phyloP scores from a whole-genome alignment of 805 yeast species.

The Cyberlindnera euphorbiiphila region DNA sequence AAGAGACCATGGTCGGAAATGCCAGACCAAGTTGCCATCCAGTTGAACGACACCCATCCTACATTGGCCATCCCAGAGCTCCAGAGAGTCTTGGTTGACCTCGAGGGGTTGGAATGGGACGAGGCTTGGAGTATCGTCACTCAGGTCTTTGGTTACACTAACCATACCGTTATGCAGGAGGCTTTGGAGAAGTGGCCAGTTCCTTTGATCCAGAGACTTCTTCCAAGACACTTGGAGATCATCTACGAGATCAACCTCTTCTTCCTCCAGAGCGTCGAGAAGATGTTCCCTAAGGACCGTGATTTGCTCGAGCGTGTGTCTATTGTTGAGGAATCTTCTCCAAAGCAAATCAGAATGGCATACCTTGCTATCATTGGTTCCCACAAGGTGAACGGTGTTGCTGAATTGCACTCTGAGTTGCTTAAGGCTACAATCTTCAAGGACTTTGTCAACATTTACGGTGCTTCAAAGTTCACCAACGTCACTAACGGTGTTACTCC shows the following conservation, averaged over 20 bases:
- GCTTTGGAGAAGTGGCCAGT: conserved; percentile 97
- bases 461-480: conserved; percentile 78
- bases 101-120: conserved; percentile 78
- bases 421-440: conserved; percentile 85
- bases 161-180: conserved; percentile 93
- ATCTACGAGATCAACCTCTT: conserved; percentile 78
- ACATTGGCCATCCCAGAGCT: conserved; percentile 87
- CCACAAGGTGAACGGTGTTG: conserved; percentile 93
- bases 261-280: conserved; percentile 74
- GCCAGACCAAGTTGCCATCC: conserved; percentile 85
- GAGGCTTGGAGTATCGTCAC: conserved; percentile 84
- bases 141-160: conserved; percentile 82
- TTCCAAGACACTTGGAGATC: conserved; percentile 90
- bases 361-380: conserved; percentile 87
- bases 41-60: conserved; percentile 93
- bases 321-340: conserved; percentile 74
- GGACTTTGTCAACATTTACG: conserved; percentile 83
- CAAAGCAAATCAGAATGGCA: conserved; percentile 91
- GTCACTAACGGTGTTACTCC: conserved; percentile 96
- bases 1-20: conserved; percentile 76
- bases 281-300: conserved; percentile 70
- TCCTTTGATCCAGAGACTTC: conserved; percentile 66
- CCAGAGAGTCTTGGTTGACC: conserved; percentile 79
- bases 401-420: conserved; percentile 89
- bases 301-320: conserved; percentile 66